phyloP scores from a whole-genome alignment of 768 basidiomycete genomes.

The Xerocomus spinulosus region DNA sequence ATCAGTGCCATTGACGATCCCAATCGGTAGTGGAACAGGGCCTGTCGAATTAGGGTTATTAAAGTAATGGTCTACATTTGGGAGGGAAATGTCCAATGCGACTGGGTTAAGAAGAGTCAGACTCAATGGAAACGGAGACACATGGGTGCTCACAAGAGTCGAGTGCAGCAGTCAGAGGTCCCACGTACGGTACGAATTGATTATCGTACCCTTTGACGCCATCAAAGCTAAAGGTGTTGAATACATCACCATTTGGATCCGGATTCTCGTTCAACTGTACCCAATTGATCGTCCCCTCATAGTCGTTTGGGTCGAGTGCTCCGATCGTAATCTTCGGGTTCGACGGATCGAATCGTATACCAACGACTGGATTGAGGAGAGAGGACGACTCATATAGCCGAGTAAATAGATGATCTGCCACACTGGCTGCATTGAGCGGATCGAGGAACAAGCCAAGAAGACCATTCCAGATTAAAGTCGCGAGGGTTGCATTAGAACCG shows the following conservation, averaged over 20 bases:
- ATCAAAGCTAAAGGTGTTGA: slow-evolving; percentile 23
- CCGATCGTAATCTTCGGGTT: slow-evolving; percentile 31
- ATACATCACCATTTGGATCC: slow-evolving; percentile 10
- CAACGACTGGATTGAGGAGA: slow-evolving; percentile 29
- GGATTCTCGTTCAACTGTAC: slow-evolving; percentile 19
- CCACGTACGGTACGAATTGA: slow-evolving; percentile 18
- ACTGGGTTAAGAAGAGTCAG: slow-evolving; percentile 9
- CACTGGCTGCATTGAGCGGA: slow-evolving; percentile 16
- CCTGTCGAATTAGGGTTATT: slow-evolving; percentile 17
- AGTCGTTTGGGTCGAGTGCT: slow-evolving; percentile 29
- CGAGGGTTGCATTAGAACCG: slow-evolving; percentile 10
- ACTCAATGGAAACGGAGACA: neutral
- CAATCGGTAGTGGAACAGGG: slow-evolving; percentile 16
- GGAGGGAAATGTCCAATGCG: slow-evolving; percentile 13
- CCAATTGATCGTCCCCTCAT: slow-evolving; percentile 31
- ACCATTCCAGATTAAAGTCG: slow-evolving; percentile 15
- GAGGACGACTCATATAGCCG: slow-evolving; percentile 18
- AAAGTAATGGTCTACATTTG: slow-evolving; percentile 16
- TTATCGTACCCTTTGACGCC: slow-evolving; percentile 30
- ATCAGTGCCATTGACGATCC: neutral
- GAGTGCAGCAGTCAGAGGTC: slow-evolving; percentile 16
- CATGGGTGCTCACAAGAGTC: slow-evolving; percentile 21
- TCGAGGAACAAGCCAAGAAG: slow-evolving; percentile 24
- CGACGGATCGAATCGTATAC: slow-evolving; percentile 26
- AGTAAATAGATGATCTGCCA: slow-evolving; percentile 14